Conservation (phyloP, 2,329 filamentous ascomycete genomes). For the Laburnicola sp. region DNA sequence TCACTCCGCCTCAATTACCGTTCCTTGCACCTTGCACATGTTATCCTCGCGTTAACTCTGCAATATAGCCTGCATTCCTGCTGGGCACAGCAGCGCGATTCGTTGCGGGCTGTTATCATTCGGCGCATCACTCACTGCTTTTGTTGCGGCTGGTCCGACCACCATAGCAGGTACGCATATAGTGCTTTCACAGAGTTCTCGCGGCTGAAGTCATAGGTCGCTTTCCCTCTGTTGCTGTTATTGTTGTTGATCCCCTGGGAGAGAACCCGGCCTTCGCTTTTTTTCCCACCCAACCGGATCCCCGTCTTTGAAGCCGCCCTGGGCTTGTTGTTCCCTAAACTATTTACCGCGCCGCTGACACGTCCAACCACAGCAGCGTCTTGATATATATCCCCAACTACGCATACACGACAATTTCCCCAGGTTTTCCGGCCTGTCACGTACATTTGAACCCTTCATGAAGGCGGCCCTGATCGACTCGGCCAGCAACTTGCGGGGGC, state of each 20-base stretch:
- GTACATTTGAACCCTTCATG: constrained; percentile 26
- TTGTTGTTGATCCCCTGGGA: constrained; percentile 13
- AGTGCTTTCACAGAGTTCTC: constrained; percentile 30
- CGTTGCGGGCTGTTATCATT: constrained; percentile 29
- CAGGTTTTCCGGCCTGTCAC: constrained; percentile 11
- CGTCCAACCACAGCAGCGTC: constrained; percentile 19
- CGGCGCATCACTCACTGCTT: constrained; percentile 31
- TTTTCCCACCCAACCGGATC: constrained; percentile 15
- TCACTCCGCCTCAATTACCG: constrained; percentile 12
- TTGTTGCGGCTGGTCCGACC: constrained; percentile 28
- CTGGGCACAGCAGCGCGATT: constrained; percentile 23
- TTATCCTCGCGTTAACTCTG: constrained; percentile 34
- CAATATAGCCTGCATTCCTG: constrained; percentile 26
- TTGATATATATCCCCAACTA: constrained; percentile 26
- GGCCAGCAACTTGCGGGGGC: constrained; percentile 33
- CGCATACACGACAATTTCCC: constrained; percentile 30
- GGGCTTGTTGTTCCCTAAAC: constrained; percentile 21
- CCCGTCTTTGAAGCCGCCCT: constrained; percentile 14
- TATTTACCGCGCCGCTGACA: constrained; percentile 32
- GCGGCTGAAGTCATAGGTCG: constrained; percentile 26
- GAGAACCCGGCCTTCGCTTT: constrained; percentile 1
- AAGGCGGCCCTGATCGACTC: constrained; percentile 25
- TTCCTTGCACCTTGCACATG: constrained; percentile 7
- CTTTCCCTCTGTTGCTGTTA: constrained; percentile 18
- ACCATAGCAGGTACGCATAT: constrained; percentile 39